These are phyloP conservation scores for Yamadazyma trypodendri DNA, from an alignment of 1,139 yeast species.

Conservation along the genomic window DNA sequence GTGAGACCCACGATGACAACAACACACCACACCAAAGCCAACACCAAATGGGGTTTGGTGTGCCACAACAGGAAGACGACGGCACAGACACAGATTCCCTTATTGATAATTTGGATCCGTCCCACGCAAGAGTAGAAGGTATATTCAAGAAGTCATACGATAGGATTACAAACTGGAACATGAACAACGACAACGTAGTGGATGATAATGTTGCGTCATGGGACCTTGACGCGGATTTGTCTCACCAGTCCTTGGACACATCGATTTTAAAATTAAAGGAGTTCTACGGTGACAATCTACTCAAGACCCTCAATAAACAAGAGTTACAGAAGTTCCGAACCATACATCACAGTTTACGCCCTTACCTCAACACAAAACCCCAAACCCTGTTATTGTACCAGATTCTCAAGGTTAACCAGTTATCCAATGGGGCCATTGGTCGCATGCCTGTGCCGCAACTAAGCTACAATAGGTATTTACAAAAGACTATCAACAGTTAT, in stretches of 20 bases:
- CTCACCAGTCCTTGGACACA: conserved; percentile 14
- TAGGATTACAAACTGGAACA: conserved; percentile 19
- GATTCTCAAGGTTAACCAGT: conserved; percentile 9
- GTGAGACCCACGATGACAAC: conserved; percentile 11
- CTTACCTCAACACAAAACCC: conserved; percentile 18
- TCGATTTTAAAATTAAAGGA: conserved; percentile 18
- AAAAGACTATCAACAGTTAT: conserved; percentile 10
- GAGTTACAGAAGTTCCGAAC: conserved; percentile 29
- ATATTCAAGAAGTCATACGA: conserved; percentile 12
- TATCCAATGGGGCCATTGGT: conserved; percentile 13
- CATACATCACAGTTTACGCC: conserved; percentile 23
- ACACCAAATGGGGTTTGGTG: conserved; percentile 8
- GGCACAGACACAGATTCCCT: conserved; percentile 22
- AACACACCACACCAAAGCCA: conserved; percentile 9
- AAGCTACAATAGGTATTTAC: conserved; percentile 10
- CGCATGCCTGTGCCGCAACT: conserved; percentile 7
- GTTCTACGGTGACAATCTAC: conserved; percentile 38
- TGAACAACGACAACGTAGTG: conserved; percentile 16
- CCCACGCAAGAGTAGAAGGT: conserved; percentile 16
- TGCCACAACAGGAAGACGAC: conserved; percentile 12
- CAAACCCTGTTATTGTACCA: conserved; percentile 15
- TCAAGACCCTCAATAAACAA: conserved; percentile 23
- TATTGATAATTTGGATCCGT: conserved; percentile 18
- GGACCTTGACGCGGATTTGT: conserved; percentile 42
- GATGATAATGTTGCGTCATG: conserved; percentile 48